Conservation (phyloP, 139 green algal species). For the Mychonastes homosphaera region DNA sequence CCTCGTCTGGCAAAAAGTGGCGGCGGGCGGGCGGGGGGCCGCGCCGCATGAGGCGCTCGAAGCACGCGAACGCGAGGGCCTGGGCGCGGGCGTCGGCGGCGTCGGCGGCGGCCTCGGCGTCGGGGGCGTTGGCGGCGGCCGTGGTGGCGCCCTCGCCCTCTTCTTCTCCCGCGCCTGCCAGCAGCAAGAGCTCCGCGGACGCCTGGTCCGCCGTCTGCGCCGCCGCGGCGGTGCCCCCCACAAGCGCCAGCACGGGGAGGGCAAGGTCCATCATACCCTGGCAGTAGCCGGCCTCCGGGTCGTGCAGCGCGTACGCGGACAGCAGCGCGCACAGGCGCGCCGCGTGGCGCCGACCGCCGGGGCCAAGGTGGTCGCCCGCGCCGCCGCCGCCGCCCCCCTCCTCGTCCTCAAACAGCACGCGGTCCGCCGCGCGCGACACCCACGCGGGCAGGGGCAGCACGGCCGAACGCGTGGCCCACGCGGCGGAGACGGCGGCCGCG, state of each 20-base stretch:
- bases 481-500: neutral
- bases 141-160: no score
- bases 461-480: neutral
- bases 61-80: conserved; percentile 76
- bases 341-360: conserved; percentile 27
- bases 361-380: conserved; percentile 27
- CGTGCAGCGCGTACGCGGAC: conserved; percentile 67
- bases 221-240: neutral
- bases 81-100: no score
- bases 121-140: no score
- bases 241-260: neutral
- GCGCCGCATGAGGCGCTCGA: conserved; percentile 67
- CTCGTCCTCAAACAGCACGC: conserved; percentile 22
- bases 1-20: conserved; percentile 64
- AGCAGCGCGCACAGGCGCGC: conserved; percentile 56
- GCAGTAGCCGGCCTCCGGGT: conserved; percentile 74
- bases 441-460: conserved; percentile 16
- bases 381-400: conserved; percentile 32
- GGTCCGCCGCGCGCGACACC: conserved; percentile 21
- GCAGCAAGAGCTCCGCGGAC: conserved; percentile 64
- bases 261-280: conserved; percentile 42
- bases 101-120: no score
- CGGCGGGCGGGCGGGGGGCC: conserved; percentile 24
- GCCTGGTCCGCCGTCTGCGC: conserved; percentile 75
- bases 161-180: no score